Conservation (phyloP, 148 eudicot genomes). For the Arctostaphylos glauca region DNA sequence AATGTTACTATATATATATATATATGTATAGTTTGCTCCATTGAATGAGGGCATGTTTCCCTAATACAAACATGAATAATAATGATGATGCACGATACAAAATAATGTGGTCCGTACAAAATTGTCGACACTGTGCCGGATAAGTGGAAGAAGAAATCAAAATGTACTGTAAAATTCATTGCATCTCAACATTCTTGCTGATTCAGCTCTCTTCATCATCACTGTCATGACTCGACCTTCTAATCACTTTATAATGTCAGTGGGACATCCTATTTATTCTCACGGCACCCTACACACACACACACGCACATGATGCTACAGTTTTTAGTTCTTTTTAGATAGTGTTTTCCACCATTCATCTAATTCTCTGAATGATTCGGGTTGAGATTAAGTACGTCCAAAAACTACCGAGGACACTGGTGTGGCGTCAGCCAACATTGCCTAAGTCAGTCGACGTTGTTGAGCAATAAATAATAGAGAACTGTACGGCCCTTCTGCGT, state of each 20-base stretch:
- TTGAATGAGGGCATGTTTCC: constrained; percentile 14
- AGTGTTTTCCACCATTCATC: too few relatives aligned
- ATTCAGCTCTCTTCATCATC: background rate
- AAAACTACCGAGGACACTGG: too few relatives aligned
- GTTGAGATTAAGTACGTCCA: too few relatives aligned
- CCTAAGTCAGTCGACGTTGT: too few relatives aligned
- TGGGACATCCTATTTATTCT: background rate
- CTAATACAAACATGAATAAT: background rate
- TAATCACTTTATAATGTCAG: background rate
- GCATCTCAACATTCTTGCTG: background rate
- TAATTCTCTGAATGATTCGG: too few relatives aligned
- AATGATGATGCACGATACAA: background rate
- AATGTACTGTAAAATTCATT: background rate
- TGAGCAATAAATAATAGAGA: too few relatives aligned
- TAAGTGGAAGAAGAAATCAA: background rate
- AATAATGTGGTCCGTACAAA: background rate
- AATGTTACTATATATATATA: too few relatives aligned
- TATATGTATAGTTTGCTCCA: background rate
- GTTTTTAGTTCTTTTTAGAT: too few relatives aligned
- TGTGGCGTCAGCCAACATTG: too few relatives aligned
- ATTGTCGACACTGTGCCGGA: background rate
- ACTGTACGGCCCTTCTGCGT: too few relatives aligned
- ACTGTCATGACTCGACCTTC: background rate
- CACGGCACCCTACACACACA: too few relatives aligned
- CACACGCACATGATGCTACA: too few relatives aligned